Evolutionary conservation across 345 rosid genomes (phyloP), one percentile per base, ranked within the genome.

Genomic region (Eucalyptus caleyi): DNA sequence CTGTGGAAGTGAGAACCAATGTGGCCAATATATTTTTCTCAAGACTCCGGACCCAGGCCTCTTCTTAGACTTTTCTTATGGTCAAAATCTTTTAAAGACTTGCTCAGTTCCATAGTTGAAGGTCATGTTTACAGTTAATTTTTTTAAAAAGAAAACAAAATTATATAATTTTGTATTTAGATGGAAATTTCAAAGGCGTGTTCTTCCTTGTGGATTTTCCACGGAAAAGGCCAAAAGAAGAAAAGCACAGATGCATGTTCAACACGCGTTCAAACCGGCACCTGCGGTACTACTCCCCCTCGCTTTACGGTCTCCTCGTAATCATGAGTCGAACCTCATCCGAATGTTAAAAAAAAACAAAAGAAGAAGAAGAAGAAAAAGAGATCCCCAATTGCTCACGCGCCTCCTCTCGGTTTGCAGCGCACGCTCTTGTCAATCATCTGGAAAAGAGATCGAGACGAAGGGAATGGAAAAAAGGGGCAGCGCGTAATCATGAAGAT

Each of bases 281-380:
- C 32, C 69, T 3, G 4, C 32, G 16, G 16, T 30, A 30, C 34
- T 0, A 13, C 16, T 0, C 67, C 69, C 16, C 16, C 34, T 62
- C 34, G 16, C 34, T 62, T 62, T 62, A 62, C 69, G 69, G 69
- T 27, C 69, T 62, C 69, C 69, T 62, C 69, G 69, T 62, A 62
- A 62, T 62, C 69, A 62, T 62, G 69, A 13, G 34, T 27, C 34
- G 69, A 30, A 30, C 69, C 69, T 62, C 69, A 13, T 62, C 69
- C 69, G n/a, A 62, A 13, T 13, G 69, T 56, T 0, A 9, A 56
- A 56, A 56, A 1, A 56, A 56, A 56, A 53, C 56, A 56, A 24
- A 56, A 4, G 69, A 30, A 3, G 16, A 59, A 47, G 50, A 8
- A 59, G 6, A 6, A 59, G n/a, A 1, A 60, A 0, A 60, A 60